phyloP scores from a whole-genome alignment of 768 basidiomycete species.

The Sistotremastrum suecicum region DNA sequence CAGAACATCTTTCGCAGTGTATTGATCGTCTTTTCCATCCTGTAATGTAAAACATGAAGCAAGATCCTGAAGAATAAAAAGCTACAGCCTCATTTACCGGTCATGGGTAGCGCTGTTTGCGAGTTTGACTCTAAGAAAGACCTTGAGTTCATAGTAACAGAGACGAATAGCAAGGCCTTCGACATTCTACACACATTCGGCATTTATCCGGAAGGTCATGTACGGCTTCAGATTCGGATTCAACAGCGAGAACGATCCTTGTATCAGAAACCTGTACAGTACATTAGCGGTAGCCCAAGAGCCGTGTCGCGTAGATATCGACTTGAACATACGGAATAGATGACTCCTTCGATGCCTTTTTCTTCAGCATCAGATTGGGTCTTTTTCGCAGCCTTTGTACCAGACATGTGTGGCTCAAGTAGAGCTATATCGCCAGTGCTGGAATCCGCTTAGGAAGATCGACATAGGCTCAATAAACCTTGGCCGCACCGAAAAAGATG shows the following conservation, averaged over 20 bases:
- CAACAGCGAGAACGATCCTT: constrained; percentile 67
- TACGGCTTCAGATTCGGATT: constrained; percentile 42
- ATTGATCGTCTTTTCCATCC: constrained; percentile 79
- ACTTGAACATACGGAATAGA: constrained; percentile 34
- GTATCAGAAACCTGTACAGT: constrained; percentile 57
- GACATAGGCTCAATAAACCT: no score
- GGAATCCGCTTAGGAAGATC: background rate
- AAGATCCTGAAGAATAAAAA: background rate
- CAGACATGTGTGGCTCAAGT: constrained; percentile 56
- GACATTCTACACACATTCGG: constrained; percentile 30
- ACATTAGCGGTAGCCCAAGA: background rate
- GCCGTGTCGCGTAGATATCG: no score
- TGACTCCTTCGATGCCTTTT: constrained; percentile 56
- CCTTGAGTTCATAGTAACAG: background rate
- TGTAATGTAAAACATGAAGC: constrained; percentile 14
- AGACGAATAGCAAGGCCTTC: background rate
- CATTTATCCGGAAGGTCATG: constrained; percentile 80
- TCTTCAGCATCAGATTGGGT: constrained; percentile 26
- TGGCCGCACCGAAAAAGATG: constrained; percentile 59
- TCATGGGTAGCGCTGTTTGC: constrained; percentile 91
- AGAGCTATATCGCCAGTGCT: constrained; percentile 84
- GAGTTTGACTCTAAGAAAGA: constrained; percentile 44
- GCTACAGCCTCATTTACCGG: constrained; percentile 28
- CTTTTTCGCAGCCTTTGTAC: constrained; percentile 28
- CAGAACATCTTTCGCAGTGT: constrained; percentile 37